A percentile compares a stretch with the other conserved stretches of the same genome.
Evolutionary conservation across 2,329 filamentous ascomycete species (phyloP).

Genomic region (Dothistroma pini): DNA sequence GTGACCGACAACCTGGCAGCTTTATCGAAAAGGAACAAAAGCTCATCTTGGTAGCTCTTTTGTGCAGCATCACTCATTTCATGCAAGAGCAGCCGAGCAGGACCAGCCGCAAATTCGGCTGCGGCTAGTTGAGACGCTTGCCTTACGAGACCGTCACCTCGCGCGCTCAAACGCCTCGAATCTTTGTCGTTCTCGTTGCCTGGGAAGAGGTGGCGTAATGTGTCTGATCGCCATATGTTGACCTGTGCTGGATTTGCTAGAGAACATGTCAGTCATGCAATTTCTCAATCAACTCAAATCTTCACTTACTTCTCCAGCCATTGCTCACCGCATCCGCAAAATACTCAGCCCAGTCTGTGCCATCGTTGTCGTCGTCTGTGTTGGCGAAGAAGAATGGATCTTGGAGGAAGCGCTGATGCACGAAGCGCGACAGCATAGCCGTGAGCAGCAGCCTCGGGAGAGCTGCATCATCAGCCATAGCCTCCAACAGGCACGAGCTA

Average conservation of each 20-base stretch:
- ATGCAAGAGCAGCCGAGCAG: not conserved
- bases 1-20: constrained; percentile 1
- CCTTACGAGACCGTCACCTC: not conserved
- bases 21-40: constrained; percentile 1
- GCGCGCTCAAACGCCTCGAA: not conserved
- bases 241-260: constrained; percentile 6
- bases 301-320: not conserved
- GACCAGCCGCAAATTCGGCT: not conserved
- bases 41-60: constrained; percentile 1
- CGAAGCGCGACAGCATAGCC: constrained; percentile 6
- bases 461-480: not conserved
- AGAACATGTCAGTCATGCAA: not conserved
- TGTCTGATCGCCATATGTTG: constrained; percentile 11
- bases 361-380: not conserved
- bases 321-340: not conserved
- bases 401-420: constrained; percentile 1
- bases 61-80: not conserved
- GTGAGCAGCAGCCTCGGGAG: constrained; percentile 4
- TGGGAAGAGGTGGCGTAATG: constrained; percentile 4
- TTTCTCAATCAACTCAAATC: not conserved
- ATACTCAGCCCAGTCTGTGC: not conserved
- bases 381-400: constrained; percentile 13
- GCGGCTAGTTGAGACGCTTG: not conserved
- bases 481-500: not conserved
- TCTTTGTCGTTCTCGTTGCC: not conserved